phyloP scores from a whole-genome alignment of 306 rosid species.

The Trichosanthes truncata region DNA sequence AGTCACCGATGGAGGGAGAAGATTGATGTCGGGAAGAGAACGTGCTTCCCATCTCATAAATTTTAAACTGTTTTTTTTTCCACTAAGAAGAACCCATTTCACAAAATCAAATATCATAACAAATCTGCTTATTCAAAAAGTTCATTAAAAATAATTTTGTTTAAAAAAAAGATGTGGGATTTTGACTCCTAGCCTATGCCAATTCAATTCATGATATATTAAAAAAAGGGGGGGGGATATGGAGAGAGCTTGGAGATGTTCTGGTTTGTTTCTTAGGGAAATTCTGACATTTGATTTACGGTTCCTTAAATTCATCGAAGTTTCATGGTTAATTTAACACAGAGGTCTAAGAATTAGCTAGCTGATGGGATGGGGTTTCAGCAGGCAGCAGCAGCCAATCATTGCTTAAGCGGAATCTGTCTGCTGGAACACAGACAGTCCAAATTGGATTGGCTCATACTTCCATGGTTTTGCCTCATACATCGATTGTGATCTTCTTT shows the following conservation, averaged over 20 bases:
- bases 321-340: background rate
- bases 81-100: background rate
- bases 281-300: background rate
- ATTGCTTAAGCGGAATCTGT: slow-evolving; percentile 13
- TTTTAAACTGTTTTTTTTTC: background rate
- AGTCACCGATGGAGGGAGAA: background rate
- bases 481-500: background rate
- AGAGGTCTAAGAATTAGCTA: background rate
- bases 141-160: background rate
- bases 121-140: background rate
- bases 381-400: slow-evolving; percentile 10
- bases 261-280: too few species aligned
- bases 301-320: background rate
- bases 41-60: slow-evolving; percentile 3
- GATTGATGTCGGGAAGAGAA: background rate
- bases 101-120: background rate
- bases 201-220: background rate
- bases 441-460: slow-evolving; percentile 17
- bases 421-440: slow-evolving; percentile 20
- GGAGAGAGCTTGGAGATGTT: too few species aligned
- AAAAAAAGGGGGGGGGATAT: background rate
- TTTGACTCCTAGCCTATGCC: background rate
- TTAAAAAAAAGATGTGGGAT: too few species aligned
- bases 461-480: slow-evolving; percentile 22
- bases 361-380: background rate